Evolutionary conservation across 257 asterid species (phyloP).

Genomic region (Nicotiana benthamiana): DNA sequence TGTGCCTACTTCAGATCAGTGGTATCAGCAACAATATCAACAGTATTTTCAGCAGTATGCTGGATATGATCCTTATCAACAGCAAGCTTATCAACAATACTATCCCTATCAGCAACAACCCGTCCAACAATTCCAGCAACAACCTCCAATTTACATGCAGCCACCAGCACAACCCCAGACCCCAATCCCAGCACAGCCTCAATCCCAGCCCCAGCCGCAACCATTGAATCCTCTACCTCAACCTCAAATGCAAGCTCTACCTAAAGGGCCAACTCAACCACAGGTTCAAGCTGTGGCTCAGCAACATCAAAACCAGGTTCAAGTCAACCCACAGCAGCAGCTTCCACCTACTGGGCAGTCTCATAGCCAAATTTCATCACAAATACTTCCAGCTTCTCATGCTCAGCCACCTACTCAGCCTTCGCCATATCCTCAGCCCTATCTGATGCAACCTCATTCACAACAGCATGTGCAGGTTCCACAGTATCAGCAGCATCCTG

Average conservation of each 20-base stretch:
- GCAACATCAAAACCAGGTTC: conserved; percentile 30
- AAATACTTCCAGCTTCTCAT: conserved; percentile 30
- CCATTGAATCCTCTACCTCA: conserved; percentile 22
- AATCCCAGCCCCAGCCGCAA: conserved; percentile 21
- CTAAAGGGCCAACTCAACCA: conserved; percentile 19
- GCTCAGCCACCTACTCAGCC: conserved; percentile 44
- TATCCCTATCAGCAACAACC: conserved; percentile 56
- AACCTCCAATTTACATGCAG: conserved; percentile 32
- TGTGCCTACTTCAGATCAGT: conserved; percentile 55
- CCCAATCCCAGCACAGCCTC: conserved; percentile 30
- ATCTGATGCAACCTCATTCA: conserved; percentile 37
- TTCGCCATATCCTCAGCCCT: conserved; percentile 35
- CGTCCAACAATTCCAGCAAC: conserved; percentile 55
- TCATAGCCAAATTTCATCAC: conserved; percentile 37
- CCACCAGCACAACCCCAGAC: conserved; percentile 52
- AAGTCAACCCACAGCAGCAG: conserved; percentile 30
- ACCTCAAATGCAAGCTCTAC: conserved; percentile 25
- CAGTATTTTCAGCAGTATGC: conserved; percentile 80
- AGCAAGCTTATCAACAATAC: conserved; percentile 50
- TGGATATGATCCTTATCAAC: conserved; percentile 65
- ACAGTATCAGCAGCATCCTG: conserved; percentile 47
- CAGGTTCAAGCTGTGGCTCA: conserved; percentile 15
- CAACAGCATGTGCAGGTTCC: conserved; percentile 45
- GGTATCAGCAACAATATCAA: conserved; percentile 86
- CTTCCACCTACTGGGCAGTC: conserved; percentile 38